Percentiles rank a stretch among this genome's conserved stretches.
These are phyloP conservation scores for Fusarium subglutinans DNA, from an alignment of 2,329 filamentous ascomycete species.

Conservation along the genomic window DNA sequence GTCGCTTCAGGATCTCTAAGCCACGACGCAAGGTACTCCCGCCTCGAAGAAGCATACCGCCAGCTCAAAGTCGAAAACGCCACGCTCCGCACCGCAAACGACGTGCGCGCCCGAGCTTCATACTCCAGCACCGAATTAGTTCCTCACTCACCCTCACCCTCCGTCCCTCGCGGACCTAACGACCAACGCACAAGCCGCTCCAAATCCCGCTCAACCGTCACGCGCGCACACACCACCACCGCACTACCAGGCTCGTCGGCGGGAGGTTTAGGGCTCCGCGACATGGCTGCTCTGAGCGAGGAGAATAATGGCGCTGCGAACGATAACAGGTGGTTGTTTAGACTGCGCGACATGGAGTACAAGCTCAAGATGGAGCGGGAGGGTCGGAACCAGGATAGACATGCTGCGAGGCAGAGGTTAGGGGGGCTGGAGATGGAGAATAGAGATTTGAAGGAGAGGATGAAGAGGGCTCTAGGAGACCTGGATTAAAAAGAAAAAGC, in stretches of 20 bases:
- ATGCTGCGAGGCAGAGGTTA: slow-evolving; percentile 81
- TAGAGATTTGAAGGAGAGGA: slow-evolving; percentile 71
- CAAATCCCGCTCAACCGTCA: slow-evolving; percentile 46
- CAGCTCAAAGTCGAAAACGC: slow-evolving; percentile 72
- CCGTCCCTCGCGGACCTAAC: slow-evolving; percentile 60
- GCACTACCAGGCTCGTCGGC: slow-evolving; percentile 40
- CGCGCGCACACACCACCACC: slow-evolving; percentile 44
- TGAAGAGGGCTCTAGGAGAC: slow-evolving; percentile 55
- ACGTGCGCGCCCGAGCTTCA: slow-evolving; percentile 63
- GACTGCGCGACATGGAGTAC: slow-evolving; percentile 86
- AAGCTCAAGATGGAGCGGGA: slow-evolving; percentile 91
- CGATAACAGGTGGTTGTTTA: slow-evolving; percentile 84
- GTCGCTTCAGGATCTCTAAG: slow-evolving; percentile 60
- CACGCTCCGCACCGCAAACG: slow-evolving; percentile 73
- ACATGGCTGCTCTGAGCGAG: slow-evolving; percentile 42
- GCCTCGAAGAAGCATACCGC: slow-evolving; percentile 69
- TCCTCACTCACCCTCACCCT: slow-evolving; percentile 60
- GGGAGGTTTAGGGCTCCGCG: slow-evolving; percentile 40
- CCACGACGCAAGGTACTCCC: slow-evolving; percentile 56
- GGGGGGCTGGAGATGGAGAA: slow-evolving; percentile 81
- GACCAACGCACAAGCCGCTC: slow-evolving; percentile 54
- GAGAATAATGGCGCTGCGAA: slow-evolving; percentile 30
- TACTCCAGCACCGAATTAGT: slow-evolving; percentile 52
- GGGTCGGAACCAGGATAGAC: slow-evolving; percentile 83
- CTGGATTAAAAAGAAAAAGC: slow-evolving; percentile 35